These are phyloP conservation scores for Blastocystis hominis DNA, from an alignment of 352 stramenopile species.

Conservation along the genomic window DNA sequence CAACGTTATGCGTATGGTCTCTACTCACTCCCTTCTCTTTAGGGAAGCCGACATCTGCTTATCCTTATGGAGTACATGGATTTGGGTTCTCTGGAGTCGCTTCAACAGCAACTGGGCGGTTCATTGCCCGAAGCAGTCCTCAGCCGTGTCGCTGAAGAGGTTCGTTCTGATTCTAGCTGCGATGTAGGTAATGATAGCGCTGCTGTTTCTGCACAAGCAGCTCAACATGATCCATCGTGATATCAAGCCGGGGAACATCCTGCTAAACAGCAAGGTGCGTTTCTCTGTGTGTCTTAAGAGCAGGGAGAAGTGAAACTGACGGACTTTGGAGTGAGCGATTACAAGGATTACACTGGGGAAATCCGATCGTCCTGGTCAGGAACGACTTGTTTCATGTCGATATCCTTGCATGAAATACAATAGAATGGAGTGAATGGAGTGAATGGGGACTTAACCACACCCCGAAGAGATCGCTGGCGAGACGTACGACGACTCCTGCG, in stretches of 20 bases:
- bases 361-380: not conserved
- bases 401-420: not conserved
- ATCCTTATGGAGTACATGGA: conserved; percentile 43
- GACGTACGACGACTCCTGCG: not conserved
- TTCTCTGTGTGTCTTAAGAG: not conserved
- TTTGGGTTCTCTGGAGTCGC: conserved; percentile 2
- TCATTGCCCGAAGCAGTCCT: not conserved
- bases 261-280: conserved; percentile 57
- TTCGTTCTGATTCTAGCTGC: not conserved
- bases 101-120: not conserved
- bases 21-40: not conserved
- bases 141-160: not conserved
- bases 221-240: conserved; percentile 62
- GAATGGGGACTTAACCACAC: conserved; percentile 3
- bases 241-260: conserved; percentile 63
- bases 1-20: not conserved
- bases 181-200: conserved; percentile 46
- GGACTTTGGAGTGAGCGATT: conserved; percentile 42
- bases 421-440: too few relatives aligned
- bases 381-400: conserved; percentile 27
- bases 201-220: conserved; percentile 60
- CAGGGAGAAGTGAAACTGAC: conserved; percentile 50
- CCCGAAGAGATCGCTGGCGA: conserved; percentile 8
- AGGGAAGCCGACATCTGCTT: not conserved
- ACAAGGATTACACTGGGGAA: not conserved